Base-by-base conservation (phyloP, 2,329 filamentous ascomycete species). In the Verticillium tricorpus region DNA sequence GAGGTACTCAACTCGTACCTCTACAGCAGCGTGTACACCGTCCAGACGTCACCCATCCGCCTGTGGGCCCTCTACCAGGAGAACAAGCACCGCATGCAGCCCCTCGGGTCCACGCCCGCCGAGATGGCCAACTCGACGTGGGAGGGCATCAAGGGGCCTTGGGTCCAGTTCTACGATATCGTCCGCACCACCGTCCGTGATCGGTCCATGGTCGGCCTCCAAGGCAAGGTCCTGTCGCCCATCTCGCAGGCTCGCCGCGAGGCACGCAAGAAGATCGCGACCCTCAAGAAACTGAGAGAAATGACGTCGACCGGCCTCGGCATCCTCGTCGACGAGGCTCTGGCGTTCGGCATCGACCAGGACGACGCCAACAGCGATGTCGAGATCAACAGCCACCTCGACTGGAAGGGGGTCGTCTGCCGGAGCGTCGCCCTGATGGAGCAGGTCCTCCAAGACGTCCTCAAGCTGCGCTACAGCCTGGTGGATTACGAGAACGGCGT, bases 271-370 rank as follows among this genome's bases (percentile, higher is more conserved):
- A 97, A 96, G 73, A 89, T 90, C 69, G 83, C 83, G 3, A 84
- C 83, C 22, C 80, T 98, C 58, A 89, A 85, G 69, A 86, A 86
- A 68, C 80, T 96, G 66, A 85, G 90, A 56, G 85, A 93, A 70
- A 87, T 94, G 74, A 93, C 92, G 61, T 92, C 94, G 1, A 93
- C 91, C 69, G 91, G 92, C 1, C 81, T 98, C 4, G 95, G 95
- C 17, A 86, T 97, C 5, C 79, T 99, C 31, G 88, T 97, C 67
- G 92, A 94, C 61, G 92, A 97, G 71, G 93, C 91, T 2, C 78
- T 97, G 57, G 87, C 86, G 58, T 87, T 91, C 67, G 84, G 84
- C 54, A 78, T 83, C 22, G 82, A 82, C 32, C 85, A 88, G 17
- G 76, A 80, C 60, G 73, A 76, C 37, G 77, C 80, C 60, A 79